A percentile compares a stretch with the other conserved stretches of the same genome.
Evolutionary conservation across 2,329 filamentous ascomycete genomes (phyloP).

Genomic region (Pyrenochaeta sp.): DNA sequence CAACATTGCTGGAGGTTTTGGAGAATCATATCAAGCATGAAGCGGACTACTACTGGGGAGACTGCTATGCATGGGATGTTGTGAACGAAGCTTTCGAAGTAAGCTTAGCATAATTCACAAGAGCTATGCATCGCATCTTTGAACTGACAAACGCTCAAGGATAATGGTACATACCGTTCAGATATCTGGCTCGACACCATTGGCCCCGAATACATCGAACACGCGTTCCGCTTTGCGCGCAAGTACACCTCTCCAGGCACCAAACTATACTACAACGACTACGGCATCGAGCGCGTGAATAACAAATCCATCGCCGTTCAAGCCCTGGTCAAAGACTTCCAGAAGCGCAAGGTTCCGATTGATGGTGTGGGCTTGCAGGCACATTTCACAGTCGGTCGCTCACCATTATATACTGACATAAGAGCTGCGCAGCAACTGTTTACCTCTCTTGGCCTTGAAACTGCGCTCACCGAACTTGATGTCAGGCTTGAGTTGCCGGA

Average conservation of each 20-base stretch:
- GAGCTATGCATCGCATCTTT: too few relatives aligned
- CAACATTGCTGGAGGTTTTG: constrained; percentile 64
- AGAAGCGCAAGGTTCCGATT: constrained; percentile 57
- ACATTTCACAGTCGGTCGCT: constrained; percentile 66
- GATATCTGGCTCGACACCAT: constrained; percentile 65
- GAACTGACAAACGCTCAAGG: constrained; percentile 44
- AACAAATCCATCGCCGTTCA: constrained; percentile 53
- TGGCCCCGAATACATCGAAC: constrained; percentile 64
- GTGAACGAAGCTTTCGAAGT: constrained; percentile 66
- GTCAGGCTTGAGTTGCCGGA: constrained; percentile 61
- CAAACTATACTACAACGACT: constrained; percentile 71
- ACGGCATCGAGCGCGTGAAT: constrained; percentile 67
- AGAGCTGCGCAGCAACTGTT: constrained; percentile 60
- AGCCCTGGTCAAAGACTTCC: constrained; percentile 43
- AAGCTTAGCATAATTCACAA: too few relatives aligned
- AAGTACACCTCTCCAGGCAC: constrained; percentile 63
- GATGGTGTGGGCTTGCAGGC: constrained; percentile 70
- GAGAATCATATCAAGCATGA: constrained; percentile 69
- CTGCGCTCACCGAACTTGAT: constrained; percentile 70
- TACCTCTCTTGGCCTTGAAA: constrained; percentile 62
- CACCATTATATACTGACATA: constrained; percentile 56
- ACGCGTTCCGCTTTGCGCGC: constrained; percentile 65
- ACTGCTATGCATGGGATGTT: constrained; percentile 72
- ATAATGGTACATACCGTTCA: constrained; percentile 63
- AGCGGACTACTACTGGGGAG: constrained; percentile 65